Base-by-base conservation (phyloP, 2,329 filamentous ascomycete genomes). In the Capronia coronata region DNA sequence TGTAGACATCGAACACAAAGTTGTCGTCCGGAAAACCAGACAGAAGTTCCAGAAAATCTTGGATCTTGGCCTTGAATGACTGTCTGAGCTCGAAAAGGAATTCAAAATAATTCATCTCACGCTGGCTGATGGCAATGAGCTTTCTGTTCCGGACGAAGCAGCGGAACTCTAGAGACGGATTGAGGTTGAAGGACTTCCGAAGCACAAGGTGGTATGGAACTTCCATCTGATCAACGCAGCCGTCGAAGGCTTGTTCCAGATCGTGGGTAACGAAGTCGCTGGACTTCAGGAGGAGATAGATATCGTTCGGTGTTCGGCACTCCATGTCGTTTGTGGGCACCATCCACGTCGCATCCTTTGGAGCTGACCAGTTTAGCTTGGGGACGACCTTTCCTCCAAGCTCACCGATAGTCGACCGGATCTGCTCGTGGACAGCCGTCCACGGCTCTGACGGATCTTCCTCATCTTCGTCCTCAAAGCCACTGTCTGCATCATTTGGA, bases 301-400 rank as follows among this genome's bases (percentile, higher is more conserved):
- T 80, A 63, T 98, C 93, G 65, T 93, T 94, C 2, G 93, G 81
- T 0, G 81, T 82, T 2, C 82, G 83, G 68, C 93, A 98, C 67
- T 94, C 88, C 71, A 96, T 85, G 40, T 87, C 94, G 68, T 98
- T 98, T 68, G 76, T 91, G 65, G 78, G 70, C 69, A 83, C 69
- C 67, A 98, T 96, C 85, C 89, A 96, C 18, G 86, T 87, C 7
- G 93, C 93, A 65, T 98, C 93, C 67, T 96, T 95, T 2, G 93
- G 93, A 2, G 89, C 84, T 4, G 90, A 96, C 93, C 93, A 98
- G 71, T 97, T 97, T 40, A 98, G 73, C 68, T 98, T 98, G 0
- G 93, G 93, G 1, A 86, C 83, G 7, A 95, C 90, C 52, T 83
- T 81, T 51, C 91, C 91, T 13, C 87, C 90, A 1, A 97, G 77